Percentiles rank a stretch among this genome's conserved stretches.
Evolutionary conservation across 2,329 filamentous ascomycete species (phyloP).

Genomic region (Fusarium tupiense): DNA sequence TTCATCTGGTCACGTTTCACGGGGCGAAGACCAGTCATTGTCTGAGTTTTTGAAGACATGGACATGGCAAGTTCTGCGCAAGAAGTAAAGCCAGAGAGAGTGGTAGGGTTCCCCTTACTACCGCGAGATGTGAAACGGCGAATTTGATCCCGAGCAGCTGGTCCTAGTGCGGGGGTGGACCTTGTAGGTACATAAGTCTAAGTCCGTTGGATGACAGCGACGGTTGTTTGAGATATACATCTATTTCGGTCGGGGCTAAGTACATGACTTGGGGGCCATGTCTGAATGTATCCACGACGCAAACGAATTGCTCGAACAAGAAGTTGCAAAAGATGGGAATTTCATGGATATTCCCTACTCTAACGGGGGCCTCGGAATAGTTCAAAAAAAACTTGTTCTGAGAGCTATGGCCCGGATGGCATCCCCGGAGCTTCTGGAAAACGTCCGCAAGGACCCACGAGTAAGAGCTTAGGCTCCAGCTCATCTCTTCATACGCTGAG

Average conservation of each 20-base stretch:
- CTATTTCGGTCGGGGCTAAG: constrained; percentile 37
- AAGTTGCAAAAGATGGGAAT: not conserved
- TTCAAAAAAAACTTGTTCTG: constrained; percentile 15
- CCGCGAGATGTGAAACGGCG: constrained; percentile 23
- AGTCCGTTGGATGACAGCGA: constrained; percentile 30
- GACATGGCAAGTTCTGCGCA: constrained; percentile 22
- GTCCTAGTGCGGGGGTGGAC: constrained; percentile 43
- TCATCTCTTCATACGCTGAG: constrained; percentile 28
- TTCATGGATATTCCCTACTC: constrained; percentile 37
- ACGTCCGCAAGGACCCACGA: constrained; percentile 22
- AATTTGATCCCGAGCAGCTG: constrained; percentile 40
- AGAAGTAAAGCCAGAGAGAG: not conserved
- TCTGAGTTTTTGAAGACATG: constrained; percentile 8
- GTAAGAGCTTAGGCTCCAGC: constrained; percentile 1
- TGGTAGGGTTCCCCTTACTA: constrained; percentile 14
- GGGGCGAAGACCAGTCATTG: constrained; percentile 17
- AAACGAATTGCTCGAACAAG: constrained; percentile 13
- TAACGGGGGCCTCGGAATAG: constrained; percentile 25
- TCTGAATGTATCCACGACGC: not conserved
- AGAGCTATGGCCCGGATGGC: constrained; percentile 27
- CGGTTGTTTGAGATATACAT: constrained; percentile 17
- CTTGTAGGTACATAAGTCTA: constrained; percentile 23
- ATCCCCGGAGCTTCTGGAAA: constrained; percentile 26
- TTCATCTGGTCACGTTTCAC: constrained; percentile 41
- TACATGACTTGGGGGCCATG: constrained; percentile 11